Conservation (phyloP, 257 asterid species). For the Solanum chaucha region DNA sequence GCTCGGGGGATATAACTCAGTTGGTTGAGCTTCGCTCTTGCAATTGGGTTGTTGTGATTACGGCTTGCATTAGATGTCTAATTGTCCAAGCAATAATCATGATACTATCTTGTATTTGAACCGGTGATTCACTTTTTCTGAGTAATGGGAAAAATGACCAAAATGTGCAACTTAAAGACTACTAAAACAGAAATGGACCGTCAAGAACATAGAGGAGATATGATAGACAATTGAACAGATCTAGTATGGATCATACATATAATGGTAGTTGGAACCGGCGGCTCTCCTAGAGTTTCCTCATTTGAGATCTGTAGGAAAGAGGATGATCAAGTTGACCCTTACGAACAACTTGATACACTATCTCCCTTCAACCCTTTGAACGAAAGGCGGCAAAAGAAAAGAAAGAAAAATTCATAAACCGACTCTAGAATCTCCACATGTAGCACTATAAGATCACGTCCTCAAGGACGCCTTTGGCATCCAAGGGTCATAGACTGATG, state of each 20-base stretch:
- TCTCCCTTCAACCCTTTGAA: not conserved
- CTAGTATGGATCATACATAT: not conserved
- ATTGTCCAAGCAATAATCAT: not conserved
- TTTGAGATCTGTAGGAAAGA: not conserved
- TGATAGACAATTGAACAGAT: not conserved
- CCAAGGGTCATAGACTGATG: not conserved
- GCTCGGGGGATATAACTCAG: not conserved
- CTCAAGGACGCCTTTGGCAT: not conserved
- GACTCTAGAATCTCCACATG: not conserved
- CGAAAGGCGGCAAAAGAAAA: not conserved
- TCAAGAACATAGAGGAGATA: not conserved
- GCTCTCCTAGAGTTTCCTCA: not conserved
- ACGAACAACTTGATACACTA: not conserved
- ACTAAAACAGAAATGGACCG: not conserved
- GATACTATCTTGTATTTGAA: not conserved
- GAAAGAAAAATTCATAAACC: too few relatives aligned
- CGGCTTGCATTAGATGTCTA: not conserved
- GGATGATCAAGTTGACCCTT: not conserved
- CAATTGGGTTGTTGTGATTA: not conserved
- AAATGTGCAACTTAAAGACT: not conserved
- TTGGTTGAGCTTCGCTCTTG: not conserved
- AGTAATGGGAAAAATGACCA: fast-evolving
- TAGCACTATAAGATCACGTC: not conserved
- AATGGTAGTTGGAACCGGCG: not conserved
- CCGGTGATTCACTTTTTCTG: not conserved